Base-by-base conservation (phyloP, 352 stramenopile species). In the Phytophthora sojae region DNA sequence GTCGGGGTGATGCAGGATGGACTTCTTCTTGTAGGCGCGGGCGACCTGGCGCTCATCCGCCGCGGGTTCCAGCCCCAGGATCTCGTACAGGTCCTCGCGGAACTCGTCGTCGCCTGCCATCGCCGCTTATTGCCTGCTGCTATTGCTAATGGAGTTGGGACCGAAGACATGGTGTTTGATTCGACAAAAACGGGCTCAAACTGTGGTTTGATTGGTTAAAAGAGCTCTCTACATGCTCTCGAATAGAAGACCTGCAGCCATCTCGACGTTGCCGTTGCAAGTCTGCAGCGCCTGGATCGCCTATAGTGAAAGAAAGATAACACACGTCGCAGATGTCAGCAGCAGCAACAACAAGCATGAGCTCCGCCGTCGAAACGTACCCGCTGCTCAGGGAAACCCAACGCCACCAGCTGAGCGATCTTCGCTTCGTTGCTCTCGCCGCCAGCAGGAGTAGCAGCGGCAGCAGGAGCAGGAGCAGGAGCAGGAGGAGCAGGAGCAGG, bases 11-110 rank as follows among this genome's bases (percentile, higher is more conserved):
- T 94, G 85, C 44, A 86, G 49, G 23, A 95, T 83, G 7, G 84
- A 93, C 73, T 88, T 90, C 75, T 93, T 93, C 71, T 92, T 94
- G 70, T 94, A 96, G 1, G 89, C 89, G 57, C 85, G 85, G n/a
- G 85, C 82, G 17, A 96, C 82, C 32, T 90, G 77, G 44, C 88
- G 84, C 67, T 87, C 82, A 58, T 92, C 80, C 6, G 80, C 75
- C 45, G 83, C 86, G 53, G 79, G 64, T 37, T 93, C 87, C 45
- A 96, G 79, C 9, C 86, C 88, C 32, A 96, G 78, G 51, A 96
- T 82, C 60, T 83, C 86, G 69, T 96, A 96, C 52, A 92, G 68
- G 52, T 93, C 87, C 53, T 78, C 72, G 19, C 72, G 76, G 45
- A 81, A 83, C 55, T 77, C 71, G 42, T 80, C 75, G 35, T 70